A percentile compares a stretch with the other conserved stretches of the same genome.
phyloP scores from a whole-genome alignment of 2,329 filamentous ascomycete genomes.

The Stagonosporopsis cucurbitacearum region DNA sequence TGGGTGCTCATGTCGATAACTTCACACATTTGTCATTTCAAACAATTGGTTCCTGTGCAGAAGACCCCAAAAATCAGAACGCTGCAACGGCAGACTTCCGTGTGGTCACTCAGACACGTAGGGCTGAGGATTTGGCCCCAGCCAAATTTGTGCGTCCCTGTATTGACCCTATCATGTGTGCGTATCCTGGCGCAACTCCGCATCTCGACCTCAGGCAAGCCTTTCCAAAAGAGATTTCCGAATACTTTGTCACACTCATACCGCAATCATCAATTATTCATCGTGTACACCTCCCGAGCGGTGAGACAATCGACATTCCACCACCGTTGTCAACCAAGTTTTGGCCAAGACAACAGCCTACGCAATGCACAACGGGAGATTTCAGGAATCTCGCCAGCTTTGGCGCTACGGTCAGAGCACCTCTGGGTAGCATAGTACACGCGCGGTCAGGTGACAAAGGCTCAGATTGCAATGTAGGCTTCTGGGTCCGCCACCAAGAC shows the following conservation, averaged over 20 bases:
- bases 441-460: slow-evolving; percentile 52
- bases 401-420: slow-evolving; percentile 41
- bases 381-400: slow-evolving; percentile 21
- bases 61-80: slow-evolving; percentile 54
- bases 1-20: slow-evolving; percentile 47
- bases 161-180: slow-evolving; percentile 52
- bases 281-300: slow-evolving; percentile 37
- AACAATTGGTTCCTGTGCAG: slow-evolving; percentile 48
- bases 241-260: slow-evolving; percentile 52
- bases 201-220: slow-evolving; percentile 50
- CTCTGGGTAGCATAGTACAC: slow-evolving; percentile 54
- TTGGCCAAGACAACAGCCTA: slow-evolving; percentile 47
- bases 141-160: slow-evolving; percentile 51
- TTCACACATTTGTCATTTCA: slow-evolving; percentile 48
- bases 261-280: slow-evolving; percentile 36
- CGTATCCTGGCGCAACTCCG: slow-evolving; percentile 54
- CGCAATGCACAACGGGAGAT: slow-evolving; percentile 21
- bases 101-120: slow-evolving; percentile 55
- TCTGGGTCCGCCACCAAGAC: slow-evolving; percentile 43
- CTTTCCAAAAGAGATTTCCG: slow-evolving; percentile 49
- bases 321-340: slow-evolving; percentile 40
- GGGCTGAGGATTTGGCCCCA: slow-evolving; percentile 43
- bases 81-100: slow-evolving; percentile 58
- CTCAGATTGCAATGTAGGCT: slow-evolving; percentile 46
- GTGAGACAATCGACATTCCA: slow-evolving; percentile 39